Conservation (phyloP, 352 stramenopile species). For the Aphanomyces euteiches region DNA sequence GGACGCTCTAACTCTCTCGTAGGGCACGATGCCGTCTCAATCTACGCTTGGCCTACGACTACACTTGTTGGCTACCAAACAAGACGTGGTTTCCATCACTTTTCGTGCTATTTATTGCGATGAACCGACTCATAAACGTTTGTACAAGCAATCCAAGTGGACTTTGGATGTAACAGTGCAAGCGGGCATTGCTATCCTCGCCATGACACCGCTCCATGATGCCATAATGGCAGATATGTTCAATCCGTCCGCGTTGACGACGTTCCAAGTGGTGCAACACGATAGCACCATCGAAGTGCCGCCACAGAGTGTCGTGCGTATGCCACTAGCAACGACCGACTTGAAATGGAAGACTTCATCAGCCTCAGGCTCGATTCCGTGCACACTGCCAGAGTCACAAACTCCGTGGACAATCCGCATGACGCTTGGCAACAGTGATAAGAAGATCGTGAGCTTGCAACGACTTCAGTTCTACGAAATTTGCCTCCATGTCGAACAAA, state of each 20-base stretch:
- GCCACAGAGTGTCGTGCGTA: not conserved
- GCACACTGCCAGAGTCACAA: too few species aligned
- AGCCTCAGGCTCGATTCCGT: too few species aligned
- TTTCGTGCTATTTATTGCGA: slow-evolving; percentile 9
- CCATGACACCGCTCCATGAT: not conserved
- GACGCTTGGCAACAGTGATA: not conserved
- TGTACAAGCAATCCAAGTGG: not conserved
- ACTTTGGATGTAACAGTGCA: not conserved
- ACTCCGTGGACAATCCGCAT: too few species aligned
- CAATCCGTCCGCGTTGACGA: not conserved
- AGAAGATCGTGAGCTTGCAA: not conserved
- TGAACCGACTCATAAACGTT: not conserved
- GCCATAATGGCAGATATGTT: not conserved
- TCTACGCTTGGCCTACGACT: too few species aligned
- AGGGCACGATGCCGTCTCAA: too few species aligned
- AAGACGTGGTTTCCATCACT: not conserved
- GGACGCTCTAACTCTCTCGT: too few species aligned
- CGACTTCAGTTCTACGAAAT: not conserved
- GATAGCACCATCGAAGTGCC: not conserved
- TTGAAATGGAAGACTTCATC: too few species aligned
- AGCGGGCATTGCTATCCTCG: not conserved
- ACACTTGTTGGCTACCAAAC: too few species aligned
- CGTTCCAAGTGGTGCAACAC: not conserved
- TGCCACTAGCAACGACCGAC: not conserved
- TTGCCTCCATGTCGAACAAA: not conserved